Base-by-base conservation (phyloP, 805 yeast genomes). In the Brettanomyces custersianus region DNA sequence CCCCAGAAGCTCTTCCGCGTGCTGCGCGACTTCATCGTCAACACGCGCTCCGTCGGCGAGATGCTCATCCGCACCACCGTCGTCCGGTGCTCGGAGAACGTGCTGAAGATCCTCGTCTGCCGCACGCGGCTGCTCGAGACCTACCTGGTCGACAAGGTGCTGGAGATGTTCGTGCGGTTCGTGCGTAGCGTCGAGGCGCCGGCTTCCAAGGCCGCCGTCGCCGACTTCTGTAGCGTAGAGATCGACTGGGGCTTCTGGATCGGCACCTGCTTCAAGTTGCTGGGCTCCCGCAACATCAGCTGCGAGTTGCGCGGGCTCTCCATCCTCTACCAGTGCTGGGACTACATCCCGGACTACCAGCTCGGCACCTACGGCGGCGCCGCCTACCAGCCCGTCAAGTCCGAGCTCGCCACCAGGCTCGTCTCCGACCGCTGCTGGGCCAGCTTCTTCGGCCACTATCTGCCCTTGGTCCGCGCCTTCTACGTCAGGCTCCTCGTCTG, bases 191-290 rank as follows among this genome's bases (percentile, higher is more conserved):
- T 49, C 4, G 23, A 33, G 19, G 29, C n/a, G 4, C n/a, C 18
- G 28, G 18, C 11, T 16, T 29, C 35, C 5, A 16, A 5, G n/a
- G 10, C 12, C 19, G 20, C 32, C 12, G 9, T 22, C 12, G 25
- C 25, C 12, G 11, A 9, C 25, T 22, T 22, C 25, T 22, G 25
- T 12, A 22, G 12, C 25, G 25, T 12, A 19, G 15, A 13, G 28
- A 25, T 83, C 18, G 72, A 80, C 58, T 85, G 94, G 92, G 60
- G 63, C 34, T 84, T 86, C 49, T 85, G 95, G 95, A 54, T 80
- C 5, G 63, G 66, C 36, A 77, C 81, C 12, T 55, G 65, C 11
- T 58, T 70, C 40, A 62, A 72, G 38, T 70, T 84, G 77, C 53
- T 84, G n/a, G 49, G 62, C 6, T 73, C 85, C 6, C 75, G 73